These are phyloP conservation scores for Selaginella moellendorffii DNA, from an alignment of 75 land plant species.

Conservation along the genomic window DNA sequence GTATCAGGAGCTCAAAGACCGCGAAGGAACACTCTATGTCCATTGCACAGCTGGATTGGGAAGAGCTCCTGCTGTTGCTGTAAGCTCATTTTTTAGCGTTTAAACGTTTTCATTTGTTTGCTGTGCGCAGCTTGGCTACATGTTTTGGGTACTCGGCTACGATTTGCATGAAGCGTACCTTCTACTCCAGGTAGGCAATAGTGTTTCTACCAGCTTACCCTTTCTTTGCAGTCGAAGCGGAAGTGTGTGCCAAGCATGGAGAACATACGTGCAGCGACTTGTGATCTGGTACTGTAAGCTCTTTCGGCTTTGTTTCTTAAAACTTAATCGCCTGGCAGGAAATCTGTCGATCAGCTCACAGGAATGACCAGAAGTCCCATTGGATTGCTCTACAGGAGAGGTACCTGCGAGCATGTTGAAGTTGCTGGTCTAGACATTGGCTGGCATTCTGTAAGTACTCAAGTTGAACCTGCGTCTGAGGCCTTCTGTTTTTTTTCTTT, in stretches of 20 bases:
- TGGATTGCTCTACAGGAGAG: conserved; percentile 39
- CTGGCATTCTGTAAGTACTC: conserved; percentile 98
- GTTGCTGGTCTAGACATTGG: conserved; percentile 93
- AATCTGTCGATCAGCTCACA: conserved; percentile 38
- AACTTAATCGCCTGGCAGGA: background rate
- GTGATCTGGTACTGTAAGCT: conserved; percentile 83
- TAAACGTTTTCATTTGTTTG: background rate
- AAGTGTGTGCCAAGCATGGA: conserved; percentile 77
- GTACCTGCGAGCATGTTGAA: conserved; percentile 45
- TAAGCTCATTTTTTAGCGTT: conserved; percentile 17
- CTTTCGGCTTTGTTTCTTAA: conserved; percentile 1
- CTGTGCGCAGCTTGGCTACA: conserved; percentile 56
- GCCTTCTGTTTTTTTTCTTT: background rate
- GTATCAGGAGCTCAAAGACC: conserved; percentile 42
- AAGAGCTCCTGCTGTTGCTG: conserved; percentile 93
- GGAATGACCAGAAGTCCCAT: conserved; percentile 37
- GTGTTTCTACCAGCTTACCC: background rate
- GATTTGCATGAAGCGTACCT: conserved; percentile 45
- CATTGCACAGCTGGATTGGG: conserved; percentile 99
- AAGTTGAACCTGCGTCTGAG: background rate
- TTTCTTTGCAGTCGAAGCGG: conserved; percentile 14
- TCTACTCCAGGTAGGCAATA: conserved; percentile 49
- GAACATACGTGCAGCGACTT: conserved; percentile 78
- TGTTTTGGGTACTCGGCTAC: conserved; percentile 85
- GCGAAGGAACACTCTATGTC: conserved; percentile 71